Evolutionary conservation across 2,329 filamentous ascomycete species (phyloP).

Genomic region (Trichophyton rubrum): DNA sequence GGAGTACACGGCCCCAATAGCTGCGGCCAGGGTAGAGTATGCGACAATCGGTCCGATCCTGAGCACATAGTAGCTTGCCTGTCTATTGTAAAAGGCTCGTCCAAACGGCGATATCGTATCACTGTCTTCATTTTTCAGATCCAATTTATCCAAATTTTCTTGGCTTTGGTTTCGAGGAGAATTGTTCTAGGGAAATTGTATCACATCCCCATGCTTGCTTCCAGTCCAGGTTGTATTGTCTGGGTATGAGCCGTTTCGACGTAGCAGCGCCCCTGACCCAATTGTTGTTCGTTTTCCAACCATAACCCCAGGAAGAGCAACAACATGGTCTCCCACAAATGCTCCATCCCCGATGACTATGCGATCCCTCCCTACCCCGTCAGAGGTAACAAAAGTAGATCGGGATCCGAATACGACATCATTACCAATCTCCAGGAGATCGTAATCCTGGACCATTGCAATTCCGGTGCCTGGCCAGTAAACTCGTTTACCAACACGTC

Average conservation of each 20-base stretch:
- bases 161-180: background rate
- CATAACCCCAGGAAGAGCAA: background rate
- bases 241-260: background rate
- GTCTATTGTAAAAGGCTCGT: background rate
- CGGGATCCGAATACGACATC: slow-evolving; percentile 6
- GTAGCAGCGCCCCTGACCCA: background rate
- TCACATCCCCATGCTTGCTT: background rate
- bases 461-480: slow-evolving; percentile 3
- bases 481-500: slow-evolving; percentile 1
- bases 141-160: background rate
- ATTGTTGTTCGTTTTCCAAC: background rate
- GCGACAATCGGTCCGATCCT: background rate
- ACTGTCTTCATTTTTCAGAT: background rate
- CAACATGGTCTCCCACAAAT: background rate
- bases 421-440: background rate
- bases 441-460: background rate
- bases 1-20: background rate
- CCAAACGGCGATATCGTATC: background rate
- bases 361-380: background rate
- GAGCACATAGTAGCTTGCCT: background rate
- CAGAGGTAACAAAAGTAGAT: background rate
- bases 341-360: slow-evolving; percentile 1
- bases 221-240: background rate
- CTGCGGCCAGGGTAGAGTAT: background rate
- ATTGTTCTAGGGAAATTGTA: background rate